Evolutionary conservation across 495 filamentous ascomycete species (phyloP).

Genomic region (Halenospora varia): DNA sequence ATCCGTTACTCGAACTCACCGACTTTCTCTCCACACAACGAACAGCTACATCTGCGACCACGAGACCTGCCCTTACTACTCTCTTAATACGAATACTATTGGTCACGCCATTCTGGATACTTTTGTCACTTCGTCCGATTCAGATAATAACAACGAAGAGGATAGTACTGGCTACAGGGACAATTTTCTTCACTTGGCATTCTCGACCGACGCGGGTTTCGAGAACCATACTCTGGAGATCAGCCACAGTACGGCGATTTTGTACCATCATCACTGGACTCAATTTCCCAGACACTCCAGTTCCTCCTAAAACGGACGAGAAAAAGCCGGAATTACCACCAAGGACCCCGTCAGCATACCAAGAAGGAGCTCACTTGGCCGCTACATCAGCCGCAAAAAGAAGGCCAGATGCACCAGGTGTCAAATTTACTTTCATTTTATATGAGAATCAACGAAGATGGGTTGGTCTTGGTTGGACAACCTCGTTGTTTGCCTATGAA

Average conservation of each 20-base stretch:
- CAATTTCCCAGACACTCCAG: constrained; percentile 46
- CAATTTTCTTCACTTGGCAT: constrained; percentile 84
- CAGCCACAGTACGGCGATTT: constrained; percentile 62
- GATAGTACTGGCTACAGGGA: constrained; percentile 73
- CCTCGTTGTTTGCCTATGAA: constrained; percentile 83
- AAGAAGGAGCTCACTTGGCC: constrained; percentile 40
- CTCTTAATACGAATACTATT: constrained; percentile 86
- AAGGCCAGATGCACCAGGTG: constrained; percentile 59
- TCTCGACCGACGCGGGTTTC: constrained; percentile 81
- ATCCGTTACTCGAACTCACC: constrained; percentile 81
- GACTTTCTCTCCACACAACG: constrained; percentile 91
- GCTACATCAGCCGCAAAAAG: constrained; percentile 41
- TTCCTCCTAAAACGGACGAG: constrained; percentile 3
- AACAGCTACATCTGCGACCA: constrained; percentile 88
- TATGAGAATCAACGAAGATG: constrained; percentile 97
- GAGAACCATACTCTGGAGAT: constrained; percentile 88
- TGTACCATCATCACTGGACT: constrained; percentile 73
- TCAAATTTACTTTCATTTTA: constrained; percentile 92
- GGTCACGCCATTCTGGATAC: constrained; percentile 82
- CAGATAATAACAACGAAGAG: constrained; percentile 84
- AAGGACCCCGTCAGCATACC: constrained; percentile 34
- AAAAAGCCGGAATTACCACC: constrained; percentile 25
- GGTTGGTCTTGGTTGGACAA: constrained; percentile 94
- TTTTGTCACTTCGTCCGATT: constrained; percentile 69
- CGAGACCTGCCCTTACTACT: constrained; percentile 82